Conservation (phyloP, 2,329 filamentous ascomycete species). For the Aspergillus proliferans region DNA sequence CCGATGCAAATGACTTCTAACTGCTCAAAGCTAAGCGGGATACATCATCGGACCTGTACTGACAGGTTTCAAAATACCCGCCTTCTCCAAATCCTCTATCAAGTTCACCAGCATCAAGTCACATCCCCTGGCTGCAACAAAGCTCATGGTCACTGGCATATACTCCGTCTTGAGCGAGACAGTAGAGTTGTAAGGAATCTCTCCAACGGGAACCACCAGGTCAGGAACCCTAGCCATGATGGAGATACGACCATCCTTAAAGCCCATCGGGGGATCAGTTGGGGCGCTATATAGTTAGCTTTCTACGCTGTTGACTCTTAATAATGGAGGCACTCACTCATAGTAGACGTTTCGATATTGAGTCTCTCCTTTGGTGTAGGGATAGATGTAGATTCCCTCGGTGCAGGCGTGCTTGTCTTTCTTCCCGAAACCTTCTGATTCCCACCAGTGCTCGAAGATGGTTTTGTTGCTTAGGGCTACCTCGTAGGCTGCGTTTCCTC, state of each 20-base stretch:
- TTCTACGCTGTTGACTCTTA: too few species aligned
- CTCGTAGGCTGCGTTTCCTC: conserved; percentile 27
- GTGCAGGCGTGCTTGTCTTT: too few species aligned
- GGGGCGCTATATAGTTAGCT: conserved; percentile 28
- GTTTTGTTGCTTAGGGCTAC: conserved; percentile 48
- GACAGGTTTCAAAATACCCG: conserved; percentile 32
- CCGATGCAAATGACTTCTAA: too few species aligned
- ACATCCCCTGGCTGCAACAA: conserved; percentile 55
- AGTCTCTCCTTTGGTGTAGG: conserved; percentile 29
- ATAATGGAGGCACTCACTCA: too few species aligned
- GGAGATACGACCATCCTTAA: conserved; percentile 29
- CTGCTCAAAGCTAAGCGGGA: too few species aligned
- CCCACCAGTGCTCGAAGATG: conserved; percentile 39
- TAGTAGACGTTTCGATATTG: too few species aligned
- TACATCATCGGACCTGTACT: too few species aligned
- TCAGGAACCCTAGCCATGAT: conserved; percentile 35
- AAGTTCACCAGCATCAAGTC: conserved; percentile 54
- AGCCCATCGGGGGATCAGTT: conserved; percentile 45
- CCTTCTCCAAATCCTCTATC: conserved; percentile 46
- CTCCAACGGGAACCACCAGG: conserved; percentile 39
- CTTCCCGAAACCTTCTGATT: too few species aligned
- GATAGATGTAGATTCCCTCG: conserved; percentile 14
- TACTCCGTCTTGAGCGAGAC: conserved; percentile 43
- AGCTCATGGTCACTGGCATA: conserved; percentile 53
- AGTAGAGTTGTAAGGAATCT: conserved; percentile 24